A percentile compares a stretch with the other conserved stretches of the same genome.
phyloP scores from a whole-genome alignment of 2,329 filamentous ascomycete genomes.

The Phaeosphaeriaceae sp. region DNA sequence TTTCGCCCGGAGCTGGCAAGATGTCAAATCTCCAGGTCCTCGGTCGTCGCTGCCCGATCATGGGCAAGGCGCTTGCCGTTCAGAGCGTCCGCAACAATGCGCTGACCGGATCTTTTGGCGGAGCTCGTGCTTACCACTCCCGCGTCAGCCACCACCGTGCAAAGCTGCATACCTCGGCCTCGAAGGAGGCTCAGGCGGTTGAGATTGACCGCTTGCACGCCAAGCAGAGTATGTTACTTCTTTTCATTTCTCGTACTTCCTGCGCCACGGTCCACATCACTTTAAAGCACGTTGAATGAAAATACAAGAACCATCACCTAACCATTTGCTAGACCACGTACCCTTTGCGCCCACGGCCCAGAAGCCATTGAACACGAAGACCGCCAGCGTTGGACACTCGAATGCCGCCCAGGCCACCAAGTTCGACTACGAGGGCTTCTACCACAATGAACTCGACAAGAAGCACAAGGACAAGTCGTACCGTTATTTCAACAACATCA shows the following conservation, averaged over 20 bases:
- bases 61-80: constrained; percentile 95
- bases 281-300: too few species aligned
- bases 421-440: constrained; percentile 93
- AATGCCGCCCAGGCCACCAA: constrained; percentile 61
- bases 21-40: constrained; percentile 97
- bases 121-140: constrained; percentile 56
- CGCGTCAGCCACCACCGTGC: constrained; percentile 64
- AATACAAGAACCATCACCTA: constrained; percentile 9
- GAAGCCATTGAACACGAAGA: constrained; percentile 28
- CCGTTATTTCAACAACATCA: constrained; percentile 99
- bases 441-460: constrained; percentile 87
- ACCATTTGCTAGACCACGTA: constrained; percentile 28
- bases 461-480: constrained; percentile 99
- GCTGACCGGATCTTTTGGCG: constrained; percentile 58
- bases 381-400: constrained; percentile 49
- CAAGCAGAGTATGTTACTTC: constrained; percentile 50
- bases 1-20: constrained; percentile 82
- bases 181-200: constrained; percentile 79
- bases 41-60: constrained; percentile 94
- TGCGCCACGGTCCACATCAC: too few species aligned
- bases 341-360: constrained; percentile 40
- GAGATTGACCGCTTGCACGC: constrained; percentile 57
- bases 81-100: constrained; percentile 66
- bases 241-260: neutral
- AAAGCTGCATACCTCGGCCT: constrained; percentile 79